Evolutionary conservation across 495 filamentous ascomycete genomes (phyloP).

Genomic region (Clavariopsis aquatica): DNA sequence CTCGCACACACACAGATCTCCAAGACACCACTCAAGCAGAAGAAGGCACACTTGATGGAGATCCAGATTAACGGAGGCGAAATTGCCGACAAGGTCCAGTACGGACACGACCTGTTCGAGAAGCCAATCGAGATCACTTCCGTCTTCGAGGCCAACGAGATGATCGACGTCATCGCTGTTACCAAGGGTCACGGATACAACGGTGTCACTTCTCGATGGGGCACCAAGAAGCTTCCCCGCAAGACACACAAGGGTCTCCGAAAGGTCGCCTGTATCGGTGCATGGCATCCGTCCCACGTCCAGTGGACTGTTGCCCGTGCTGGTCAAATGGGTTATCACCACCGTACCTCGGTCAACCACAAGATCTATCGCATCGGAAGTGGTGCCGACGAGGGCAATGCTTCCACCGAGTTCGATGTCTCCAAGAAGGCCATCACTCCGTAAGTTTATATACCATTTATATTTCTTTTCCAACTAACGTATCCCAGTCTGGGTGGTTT

Average conservation of each 20-base stretch:
- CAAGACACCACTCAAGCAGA: conserved; percentile 99
- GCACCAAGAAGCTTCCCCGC: conserved; percentile 99
- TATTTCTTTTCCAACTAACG: conserved; percentile 46
- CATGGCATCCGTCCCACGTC: conserved; percentile 99
- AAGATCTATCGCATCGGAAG: conserved; percentile 99
- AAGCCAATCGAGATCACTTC: conserved; percentile 88
- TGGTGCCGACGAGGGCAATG: conserved; percentile 82
- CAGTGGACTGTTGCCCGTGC: conserved; percentile 99
- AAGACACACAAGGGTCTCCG: conserved; percentile 99
- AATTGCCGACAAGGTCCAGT: conserved; percentile 93
- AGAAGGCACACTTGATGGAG: conserved; percentile 99
- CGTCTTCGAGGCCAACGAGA: conserved; percentile 99
- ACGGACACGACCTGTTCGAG: conserved; percentile 93
- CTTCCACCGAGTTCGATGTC: conserved; percentile 91
- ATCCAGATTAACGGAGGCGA: conserved; percentile 99
- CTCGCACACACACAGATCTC: conserved; percentile 99
- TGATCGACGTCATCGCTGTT: conserved; percentile 99
- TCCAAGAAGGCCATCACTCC: conserved; percentile 99
- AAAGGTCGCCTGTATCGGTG: conserved; percentile 99
- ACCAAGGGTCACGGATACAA: conserved; percentile 99
- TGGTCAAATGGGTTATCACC: conserved; percentile 99
- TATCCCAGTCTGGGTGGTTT: conserved; percentile 86
- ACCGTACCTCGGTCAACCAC: conserved; percentile 99
- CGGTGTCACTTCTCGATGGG: conserved; percentile 98
- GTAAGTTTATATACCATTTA: conserved; percentile 65